A percentile compares a stretch with the other conserved stretches of the same genome.
Conservation (phyloP, 345 rosid genomes). For the Zanthoxylum bungeanum region DNA sequence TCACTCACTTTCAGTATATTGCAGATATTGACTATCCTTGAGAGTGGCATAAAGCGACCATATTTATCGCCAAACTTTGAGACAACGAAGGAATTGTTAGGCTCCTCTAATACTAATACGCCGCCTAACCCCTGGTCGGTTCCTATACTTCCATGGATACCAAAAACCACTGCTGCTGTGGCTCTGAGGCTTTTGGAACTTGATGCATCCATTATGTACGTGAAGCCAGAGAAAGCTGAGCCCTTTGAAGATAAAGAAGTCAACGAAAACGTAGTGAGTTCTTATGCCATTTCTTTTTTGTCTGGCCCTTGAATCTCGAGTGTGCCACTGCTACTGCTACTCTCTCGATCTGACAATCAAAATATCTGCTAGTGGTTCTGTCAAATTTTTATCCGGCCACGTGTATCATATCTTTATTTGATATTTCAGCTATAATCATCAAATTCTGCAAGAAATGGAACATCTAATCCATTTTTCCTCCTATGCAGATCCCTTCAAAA, state of each 20-base stretch:
- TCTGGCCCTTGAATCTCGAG: neutral
- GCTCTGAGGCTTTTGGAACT: conserved; percentile 86
- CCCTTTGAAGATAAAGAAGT: conserved; percentile 43
- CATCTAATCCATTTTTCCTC: conserved; percentile 2
- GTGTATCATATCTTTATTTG: neutral
- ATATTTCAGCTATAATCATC: neutral
- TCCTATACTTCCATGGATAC: conserved; percentile 91
- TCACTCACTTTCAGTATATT: conserved; percentile 15
- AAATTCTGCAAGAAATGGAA: neutral
- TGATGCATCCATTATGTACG: conserved; percentile 56
- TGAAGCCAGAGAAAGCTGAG: conserved; percentile 56
- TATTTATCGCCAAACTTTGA: conserved; percentile 54
- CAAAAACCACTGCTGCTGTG: conserved; percentile 78
- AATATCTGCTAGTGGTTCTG: neutral
- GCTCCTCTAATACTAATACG: conserved; percentile 17
- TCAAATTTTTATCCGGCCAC: neutral
- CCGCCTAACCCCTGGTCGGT: conserved; percentile 39
- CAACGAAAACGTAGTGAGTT: conserved; percentile 53
- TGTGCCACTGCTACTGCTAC: neutral
- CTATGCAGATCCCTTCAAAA: conserved; percentile 57
- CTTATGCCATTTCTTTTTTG: neutral
- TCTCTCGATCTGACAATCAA: neutral
- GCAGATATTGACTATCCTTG: conserved; percentile 71
- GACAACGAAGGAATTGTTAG: conserved; percentile 69
- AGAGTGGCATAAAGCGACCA: conserved; percentile 69